Base-by-base conservation (phyloP, 352 stramenopile genomes). In the Phytophthora cactorum region DNA sequence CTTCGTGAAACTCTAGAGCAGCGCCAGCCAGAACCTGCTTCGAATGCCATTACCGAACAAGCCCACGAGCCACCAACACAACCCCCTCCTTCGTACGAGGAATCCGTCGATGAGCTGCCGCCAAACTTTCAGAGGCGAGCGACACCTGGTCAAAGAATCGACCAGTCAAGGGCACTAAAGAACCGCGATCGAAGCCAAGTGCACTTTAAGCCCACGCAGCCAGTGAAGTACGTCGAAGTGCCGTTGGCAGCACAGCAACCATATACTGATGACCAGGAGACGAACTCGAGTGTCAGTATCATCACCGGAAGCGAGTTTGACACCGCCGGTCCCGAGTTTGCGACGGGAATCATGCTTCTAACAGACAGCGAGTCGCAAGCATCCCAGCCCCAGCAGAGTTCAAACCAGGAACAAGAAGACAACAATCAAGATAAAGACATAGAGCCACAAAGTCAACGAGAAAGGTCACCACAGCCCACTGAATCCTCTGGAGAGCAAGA, bases 1-100 rank as follows among this genome's bases (percentile, higher is more conserved):
- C 70, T 78, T 47, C 66, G 57, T 3, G 57, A 45, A 22, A 75
- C 66, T 1, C 57, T 69, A 5, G 65, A 74, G 39, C 50, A 67
- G 8, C 51, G 60, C 3, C 32, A 62, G 10, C 1, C 27, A 25
- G 27, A 56, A 10, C 25, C 17, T 38, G 28, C 47, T 22, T 22
- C 22, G 22, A 22, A 22, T 22, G 22, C 1, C 22, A 22, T 22
- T 22, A 22, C 1, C 25, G 1, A 60, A 41, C 17, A 32, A 66
- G 1, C 45, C 29, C 25, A 32, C 62, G 51, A 52, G 12, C 5
- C 17, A 22, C 43, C 34, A 54, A 59, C 28, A 12, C 67, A 58
- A 12, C 12, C 31, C 4, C 27, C 56, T 43, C 43, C 29, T 3
- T 29, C 52, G 5, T 52, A 72, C 9, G 58, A 53, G 8, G 51